These are phyloP conservation scores for Drechmeria coniospora DNA, from an alignment of 2,329 filamentous ascomycete species.

Conservation along the genomic window DNA sequence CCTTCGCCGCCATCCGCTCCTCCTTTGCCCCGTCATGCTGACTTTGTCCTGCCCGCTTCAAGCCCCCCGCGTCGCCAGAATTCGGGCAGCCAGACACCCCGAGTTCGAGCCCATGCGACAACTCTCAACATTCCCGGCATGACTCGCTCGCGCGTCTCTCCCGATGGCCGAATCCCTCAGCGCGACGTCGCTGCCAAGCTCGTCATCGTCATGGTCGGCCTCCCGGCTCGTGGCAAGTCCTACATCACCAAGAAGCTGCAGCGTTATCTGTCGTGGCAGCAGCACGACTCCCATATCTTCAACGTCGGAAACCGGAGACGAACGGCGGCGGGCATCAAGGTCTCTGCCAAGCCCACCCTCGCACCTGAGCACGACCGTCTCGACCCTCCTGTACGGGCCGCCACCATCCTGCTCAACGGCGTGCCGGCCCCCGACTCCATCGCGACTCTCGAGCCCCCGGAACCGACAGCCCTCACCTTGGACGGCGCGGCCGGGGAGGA, in stretches of 20 bases:
- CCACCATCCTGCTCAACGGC: conserved; percentile 43
- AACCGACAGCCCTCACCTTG: conserved; percentile 23
- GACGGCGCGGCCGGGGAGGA: conserved; percentile 10
- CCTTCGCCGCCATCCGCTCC: no score
- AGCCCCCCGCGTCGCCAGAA: conserved; percentile 57
- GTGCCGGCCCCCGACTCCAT: conserved; percentile 20
- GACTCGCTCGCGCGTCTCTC: conserved; percentile 88
- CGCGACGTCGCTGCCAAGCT: conserved; percentile 92
- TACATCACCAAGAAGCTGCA: conserved; percentile 98
- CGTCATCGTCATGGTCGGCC: conserved; percentile 94
- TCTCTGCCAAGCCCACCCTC: conserved; percentile 17
- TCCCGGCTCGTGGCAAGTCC: conserved; percentile 90
- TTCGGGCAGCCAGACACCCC: conserved; percentile 63
- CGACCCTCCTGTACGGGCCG: conserved; percentile 34
- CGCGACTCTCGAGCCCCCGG: conserved; percentile 16
- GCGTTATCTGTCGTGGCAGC: conserved; percentile 90
- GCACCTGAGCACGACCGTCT: conserved; percentile 19
- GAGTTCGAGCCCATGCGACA: conserved; percentile 69
- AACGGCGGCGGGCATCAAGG: conserved; percentile 49
- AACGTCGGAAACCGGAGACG: conserved; percentile 89
- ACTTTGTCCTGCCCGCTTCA: conserved; percentile 4
- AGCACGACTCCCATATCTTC: conserved; percentile 92
- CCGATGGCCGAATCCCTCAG: conserved; percentile 84
- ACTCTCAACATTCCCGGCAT: conserved; percentile 94
- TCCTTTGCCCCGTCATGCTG: neutral